Conservation (phyloP, 2,329 filamentous ascomycete species). For the Tolypocladium tropicale region DNA sequence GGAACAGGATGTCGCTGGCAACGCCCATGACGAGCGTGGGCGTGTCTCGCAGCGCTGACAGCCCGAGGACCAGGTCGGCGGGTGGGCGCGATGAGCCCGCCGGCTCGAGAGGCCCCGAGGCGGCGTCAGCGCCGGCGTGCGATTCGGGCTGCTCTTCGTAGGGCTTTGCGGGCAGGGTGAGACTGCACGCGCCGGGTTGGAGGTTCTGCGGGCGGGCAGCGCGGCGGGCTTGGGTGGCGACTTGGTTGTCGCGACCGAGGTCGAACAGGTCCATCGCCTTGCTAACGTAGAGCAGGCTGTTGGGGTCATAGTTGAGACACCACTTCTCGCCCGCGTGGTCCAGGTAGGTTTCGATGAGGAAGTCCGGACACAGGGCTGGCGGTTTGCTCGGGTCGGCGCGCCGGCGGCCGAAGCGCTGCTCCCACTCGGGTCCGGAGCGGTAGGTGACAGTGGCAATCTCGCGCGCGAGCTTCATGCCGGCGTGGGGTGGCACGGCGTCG, state of each 20-base stretch:
- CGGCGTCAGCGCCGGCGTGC: slow-evolving; percentile 23
- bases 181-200: slow-evolving; percentile 47
- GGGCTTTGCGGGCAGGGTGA: slow-evolving; percentile 72
- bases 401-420: slow-evolving; percentile 81
- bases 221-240: slow-evolving; percentile 50
- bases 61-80: slow-evolving; percentile 66
- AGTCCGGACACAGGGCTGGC: slow-evolving; percentile 92
- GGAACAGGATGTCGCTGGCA: slow-evolving; percentile 91
- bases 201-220: slow-evolving; percentile 49
- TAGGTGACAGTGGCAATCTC: slow-evolving; percentile 98
- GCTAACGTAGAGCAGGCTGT: slow-evolving; percentile 89
- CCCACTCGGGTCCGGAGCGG: slow-evolving; percentile 93
- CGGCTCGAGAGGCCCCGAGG: slow-evolving; percentile 9
- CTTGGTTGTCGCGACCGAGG: slow-evolving; percentile 62
- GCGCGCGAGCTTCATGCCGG: slow-evolving; percentile 94
- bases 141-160: slow-evolving; percentile 71
- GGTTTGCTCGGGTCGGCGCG: slow-evolving; percentile 78
- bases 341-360: slow-evolving; percentile 94
- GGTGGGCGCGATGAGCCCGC: slow-evolving; percentile 48
- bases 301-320: slow-evolving; percentile 91
- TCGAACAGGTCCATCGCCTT: slow-evolving; percentile 99
- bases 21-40: slow-evolving; percentile 87
- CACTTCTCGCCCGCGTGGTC: slow-evolving; percentile 98
- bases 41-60: slow-evolving; percentile 61
- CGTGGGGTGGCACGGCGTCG: slow-evolving; percentile 75